Conservation (phyloP, 495 filamentous ascomycete genomes). For the Xylaria sp. region DNA sequence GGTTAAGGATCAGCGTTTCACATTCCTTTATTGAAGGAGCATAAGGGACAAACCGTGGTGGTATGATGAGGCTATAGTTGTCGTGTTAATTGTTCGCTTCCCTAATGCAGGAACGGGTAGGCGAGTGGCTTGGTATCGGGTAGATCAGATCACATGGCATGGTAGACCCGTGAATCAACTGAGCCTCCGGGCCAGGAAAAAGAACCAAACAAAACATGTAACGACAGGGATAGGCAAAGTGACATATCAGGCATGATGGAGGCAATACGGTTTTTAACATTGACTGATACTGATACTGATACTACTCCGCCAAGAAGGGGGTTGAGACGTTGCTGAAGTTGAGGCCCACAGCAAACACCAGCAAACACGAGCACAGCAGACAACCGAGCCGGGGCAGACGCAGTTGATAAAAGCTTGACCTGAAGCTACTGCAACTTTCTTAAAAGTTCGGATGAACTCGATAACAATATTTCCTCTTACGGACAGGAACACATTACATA, state of each 20-base stretch:
- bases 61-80: background rate
- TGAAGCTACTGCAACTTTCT: conserved; percentile 17
- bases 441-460: conserved; percentile 11
- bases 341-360: conserved; percentile 7
- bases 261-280: background rate
- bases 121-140: conserved; percentile 4
- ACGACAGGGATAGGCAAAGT: background rate
- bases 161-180: background rate
- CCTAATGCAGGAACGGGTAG: conserved; percentile 11
- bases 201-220: background rate
- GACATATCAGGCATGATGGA: background rate
- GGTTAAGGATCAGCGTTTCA: conserved; percentile 1
- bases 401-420: conserved; percentile 3
- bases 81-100: background rate
- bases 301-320: conserved; percentile 15
- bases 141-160: conserved; percentile 3
- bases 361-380: conserved; percentile 17
- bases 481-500: background rate
- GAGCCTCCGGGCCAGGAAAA: background rate
- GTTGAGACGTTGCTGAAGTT: conserved; percentile 20
- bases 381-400: background rate
- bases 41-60: background rate
- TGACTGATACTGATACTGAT: background rate
- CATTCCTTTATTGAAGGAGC: conserved; percentile 5
- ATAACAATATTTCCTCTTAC: conserved; percentile 17